Evolutionary conservation across 345 rosid genomes (phyloP), one percentile per base, ranked within the genome.

Genomic region (Euphorbia peplus): DNA sequence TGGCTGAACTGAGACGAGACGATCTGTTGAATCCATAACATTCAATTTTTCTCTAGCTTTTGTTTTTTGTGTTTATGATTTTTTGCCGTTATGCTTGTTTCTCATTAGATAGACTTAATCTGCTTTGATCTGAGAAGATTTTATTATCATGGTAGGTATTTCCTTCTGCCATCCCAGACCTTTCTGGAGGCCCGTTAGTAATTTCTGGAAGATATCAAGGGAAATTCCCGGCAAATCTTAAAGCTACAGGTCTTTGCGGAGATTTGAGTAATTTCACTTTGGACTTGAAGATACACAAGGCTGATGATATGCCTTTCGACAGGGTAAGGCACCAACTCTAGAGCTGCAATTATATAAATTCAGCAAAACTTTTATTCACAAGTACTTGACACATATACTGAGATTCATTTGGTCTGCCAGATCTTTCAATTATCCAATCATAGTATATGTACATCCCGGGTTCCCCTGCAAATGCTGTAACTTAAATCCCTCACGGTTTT

Each of bases 181-280:
- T 89, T 68, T 84, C 86, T 35, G 79, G 78, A 68, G 72, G 76
- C 48, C 88, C 87, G 32, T 73, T 84, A 80, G 78, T 71, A 46
- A 32, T 91, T 48, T 82, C 75, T 73, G 97, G 97, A 65, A 83
- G 97, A 81, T 89, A 83, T 72, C 64, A 68, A 12, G 95, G 93
- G 67, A 76, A 73, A 58, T 84, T 89, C 66, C 95, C 95, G 6
- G 86, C 77, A 63, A 72, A 30, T 60, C 68, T 86, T 63, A 83
- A 70, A 71, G 86, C 81, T 62, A 79, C 53, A 73, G 91, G 97
- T 70, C 62, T 82, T 64, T 66, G 69, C 24, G 91, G 90, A 78
- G 89, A 86, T 78, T 75, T 77, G 70, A 88, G 80, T 74, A 77
- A 69, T 70, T 78, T 80, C 64, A 70, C 68, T 25, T 29, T 81